Conservation (phyloP, 2,329 filamentous ascomycete genomes). For the Paradendryphiella salina region DNA sequence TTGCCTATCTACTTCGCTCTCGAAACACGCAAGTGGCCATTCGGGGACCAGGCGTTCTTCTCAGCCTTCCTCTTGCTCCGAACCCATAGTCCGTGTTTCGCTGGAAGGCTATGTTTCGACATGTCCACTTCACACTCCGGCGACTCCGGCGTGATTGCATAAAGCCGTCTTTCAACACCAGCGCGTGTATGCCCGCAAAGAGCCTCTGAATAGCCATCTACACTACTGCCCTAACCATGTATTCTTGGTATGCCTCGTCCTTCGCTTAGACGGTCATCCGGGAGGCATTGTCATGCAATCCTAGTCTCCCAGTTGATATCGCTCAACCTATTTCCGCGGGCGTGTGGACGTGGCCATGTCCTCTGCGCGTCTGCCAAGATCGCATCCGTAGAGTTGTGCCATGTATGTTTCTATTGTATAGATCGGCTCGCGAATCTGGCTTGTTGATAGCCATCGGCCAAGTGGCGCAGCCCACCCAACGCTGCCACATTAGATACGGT, state of each 20-base stretch:
- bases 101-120: background rate
- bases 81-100: background rate
- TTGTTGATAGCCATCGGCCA: slow-evolving; percentile 9
- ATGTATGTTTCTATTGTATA: slow-evolving; percentile 9
- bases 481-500: background rate
- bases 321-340: background rate
- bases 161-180: background rate
- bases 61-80: no score
- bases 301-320: background rate
- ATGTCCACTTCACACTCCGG: background rate
- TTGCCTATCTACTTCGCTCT: background rate
- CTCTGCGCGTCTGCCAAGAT: background rate
- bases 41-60: background rate
- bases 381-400: background rate
- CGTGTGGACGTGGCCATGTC: background rate
- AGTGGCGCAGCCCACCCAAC: background rate
- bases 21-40: background rate
- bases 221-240: background rate
- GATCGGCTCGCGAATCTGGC: slow-evolving; percentile 14
- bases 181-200: background rate
- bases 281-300: background rate
- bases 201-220: background rate
- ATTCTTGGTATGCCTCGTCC: background rate
- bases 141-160: background rate
- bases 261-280: background rate